A percentile compares a stretch with the other conserved stretches of the same genome.
phyloP scores from a whole-genome alignment of 768 basidiomycete genomes.

The Mycena venus region DNA sequence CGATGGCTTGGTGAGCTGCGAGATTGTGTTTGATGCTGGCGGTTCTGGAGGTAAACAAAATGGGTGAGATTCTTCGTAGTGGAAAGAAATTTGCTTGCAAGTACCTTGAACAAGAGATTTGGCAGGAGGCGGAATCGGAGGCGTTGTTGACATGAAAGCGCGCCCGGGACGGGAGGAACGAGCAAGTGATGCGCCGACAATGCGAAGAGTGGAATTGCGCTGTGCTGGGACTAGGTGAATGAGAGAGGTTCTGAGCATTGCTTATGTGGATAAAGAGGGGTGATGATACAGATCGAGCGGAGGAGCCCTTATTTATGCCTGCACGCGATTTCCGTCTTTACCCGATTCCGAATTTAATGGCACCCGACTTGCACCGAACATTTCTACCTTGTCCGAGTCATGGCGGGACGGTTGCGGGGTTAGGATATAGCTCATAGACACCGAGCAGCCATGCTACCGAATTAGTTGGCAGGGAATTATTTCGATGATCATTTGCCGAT shows the following conservation, averaged over 20 bases:
- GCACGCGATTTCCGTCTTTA: not conserved
- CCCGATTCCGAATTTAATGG: slow-evolving; percentile 8
- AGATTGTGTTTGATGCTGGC: not conserved
- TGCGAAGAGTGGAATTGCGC: slow-evolving; percentile 15
- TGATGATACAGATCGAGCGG: not conserved
- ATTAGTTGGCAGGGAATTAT: too few species aligned
- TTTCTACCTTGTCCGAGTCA: too few species aligned
- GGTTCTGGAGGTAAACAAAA: too few species aligned
- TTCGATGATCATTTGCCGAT: too few species aligned
- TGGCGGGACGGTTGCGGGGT: too few species aligned
- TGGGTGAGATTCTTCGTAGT: too few species aligned
- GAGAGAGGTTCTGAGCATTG: slow-evolving; percentile 18
- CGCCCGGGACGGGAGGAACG: not conserved
- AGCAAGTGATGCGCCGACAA: not conserved
- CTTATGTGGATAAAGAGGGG: too few species aligned
- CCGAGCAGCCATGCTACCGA: too few species aligned
- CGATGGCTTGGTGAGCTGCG: slow-evolving; percentile 53
- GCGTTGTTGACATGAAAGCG: slow-evolving; percentile 18
- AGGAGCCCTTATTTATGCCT: not conserved
- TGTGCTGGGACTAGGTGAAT: slow-evolving; percentile 11
- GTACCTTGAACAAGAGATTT: not conserved
- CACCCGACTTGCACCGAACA: slow-evolving; percentile 3
- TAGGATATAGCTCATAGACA: too few species aligned
- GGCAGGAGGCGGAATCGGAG: not conserved
- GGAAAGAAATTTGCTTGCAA: too few species aligned